Percentiles rank a stretch among this genome's conserved stretches.
Conservation (phyloP, 495 filamentous ascomycete species). For the Friedmanniomyces endolithicus region DNA sequence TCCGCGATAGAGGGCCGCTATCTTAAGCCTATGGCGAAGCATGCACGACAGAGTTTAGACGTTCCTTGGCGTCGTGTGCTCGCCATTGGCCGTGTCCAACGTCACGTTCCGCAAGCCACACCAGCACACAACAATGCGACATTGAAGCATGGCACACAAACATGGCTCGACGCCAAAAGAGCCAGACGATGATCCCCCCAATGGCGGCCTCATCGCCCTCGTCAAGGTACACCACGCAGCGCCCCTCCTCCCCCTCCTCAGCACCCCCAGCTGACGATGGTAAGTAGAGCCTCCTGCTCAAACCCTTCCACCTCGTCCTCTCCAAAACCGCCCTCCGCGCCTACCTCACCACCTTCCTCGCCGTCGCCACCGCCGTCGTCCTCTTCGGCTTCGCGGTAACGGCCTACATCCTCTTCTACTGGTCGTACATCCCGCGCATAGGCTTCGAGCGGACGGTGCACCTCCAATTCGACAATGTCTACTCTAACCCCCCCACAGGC, state of each 20-base stretch:
- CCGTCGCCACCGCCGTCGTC: constrained; percentile 42
- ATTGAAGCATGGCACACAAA: not conserved
- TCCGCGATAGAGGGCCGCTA: not conserved
- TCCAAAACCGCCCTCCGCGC: constrained; percentile 57
- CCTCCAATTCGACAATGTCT: constrained; percentile 66
- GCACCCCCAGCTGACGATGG: not conserved
- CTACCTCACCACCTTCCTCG: constrained; percentile 58
- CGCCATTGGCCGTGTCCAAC: not conserved
- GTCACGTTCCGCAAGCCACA: not conserved
- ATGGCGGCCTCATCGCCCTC: not conserved
- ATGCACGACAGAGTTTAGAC: not conserved
- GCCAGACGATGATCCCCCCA: not conserved
- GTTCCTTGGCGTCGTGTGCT: not conserved
- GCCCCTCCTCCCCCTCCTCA: not conserved
- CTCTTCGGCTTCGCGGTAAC: constrained; percentile 51
- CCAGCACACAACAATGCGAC: not conserved
- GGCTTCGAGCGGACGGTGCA: constrained; percentile 54
- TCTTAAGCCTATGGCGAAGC: not conserved
- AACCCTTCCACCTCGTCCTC: constrained; percentile 41
- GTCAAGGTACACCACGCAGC: not conserved
- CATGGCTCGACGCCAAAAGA: too few relatives aligned
- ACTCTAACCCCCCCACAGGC: not conserved
- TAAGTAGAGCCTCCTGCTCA: constrained; percentile 27
- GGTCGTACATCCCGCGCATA: constrained; percentile 64
- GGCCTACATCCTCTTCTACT: constrained; percentile 70